Percentiles rank a stretch among this genome's conserved stretches.
Conservation (phyloP, 1,284 basidiomycete genomes). For the Kalmanozyma brasiliensis region DNA sequence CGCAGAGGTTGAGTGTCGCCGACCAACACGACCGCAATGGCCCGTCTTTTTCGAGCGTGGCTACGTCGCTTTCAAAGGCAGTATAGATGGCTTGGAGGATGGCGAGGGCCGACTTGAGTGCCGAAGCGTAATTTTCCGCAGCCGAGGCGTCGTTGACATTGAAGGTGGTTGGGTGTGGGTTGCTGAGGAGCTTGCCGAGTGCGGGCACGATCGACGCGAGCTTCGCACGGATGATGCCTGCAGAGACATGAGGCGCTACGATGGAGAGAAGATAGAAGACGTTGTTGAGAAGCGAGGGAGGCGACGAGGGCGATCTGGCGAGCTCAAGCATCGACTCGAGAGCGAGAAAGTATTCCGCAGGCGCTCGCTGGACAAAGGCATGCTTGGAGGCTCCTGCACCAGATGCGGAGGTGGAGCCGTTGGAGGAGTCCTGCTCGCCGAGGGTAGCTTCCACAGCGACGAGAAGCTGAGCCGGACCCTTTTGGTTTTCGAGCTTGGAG, state of each 20-base stretch:
- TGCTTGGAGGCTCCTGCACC: slow-evolving; percentile 76
- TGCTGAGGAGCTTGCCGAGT: slow-evolving; percentile 56
- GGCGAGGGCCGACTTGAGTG: slow-evolving; percentile 77
- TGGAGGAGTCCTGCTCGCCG: slow-evolving; percentile 76
- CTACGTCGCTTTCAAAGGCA: slow-evolving; percentile 75
- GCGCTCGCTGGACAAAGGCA: slow-evolving; percentile 62
- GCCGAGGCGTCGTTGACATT: slow-evolving; percentile 73
- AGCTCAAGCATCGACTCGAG: slow-evolving; percentile 60
- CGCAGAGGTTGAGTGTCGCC: slow-evolving; percentile 81
- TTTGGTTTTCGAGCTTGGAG: slow-evolving; percentile 85
- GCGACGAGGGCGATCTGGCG: slow-evolving; percentile 27
- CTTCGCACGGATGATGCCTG: slow-evolving; percentile 59
- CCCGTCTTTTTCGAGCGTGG: slow-evolving; percentile 51
- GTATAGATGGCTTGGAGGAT: slow-evolving; percentile 77
- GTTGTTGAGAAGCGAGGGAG: slow-evolving; percentile 49
- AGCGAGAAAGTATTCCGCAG: slow-evolving; percentile 64
- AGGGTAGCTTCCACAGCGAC: slow-evolving; percentile 89
- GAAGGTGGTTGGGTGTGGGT: slow-evolving; percentile 50
- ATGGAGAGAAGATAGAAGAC: slow-evolving; percentile 62
- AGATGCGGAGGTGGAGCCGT: slow-evolving; percentile 71
- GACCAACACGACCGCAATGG: slow-evolving; percentile 68
- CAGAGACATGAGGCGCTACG: slow-evolving; percentile 56
- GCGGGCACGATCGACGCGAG: slow-evolving; percentile 50
- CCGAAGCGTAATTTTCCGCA: slow-evolving; percentile 72
- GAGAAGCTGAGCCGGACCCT: slow-evolving; percentile 87